Percentiles rank a stretch among this genome's conserved stretches.
Conservation (phyloP, 2,329 filamentous ascomycete genomes). For the Podosphaera xanthii region DNA sequence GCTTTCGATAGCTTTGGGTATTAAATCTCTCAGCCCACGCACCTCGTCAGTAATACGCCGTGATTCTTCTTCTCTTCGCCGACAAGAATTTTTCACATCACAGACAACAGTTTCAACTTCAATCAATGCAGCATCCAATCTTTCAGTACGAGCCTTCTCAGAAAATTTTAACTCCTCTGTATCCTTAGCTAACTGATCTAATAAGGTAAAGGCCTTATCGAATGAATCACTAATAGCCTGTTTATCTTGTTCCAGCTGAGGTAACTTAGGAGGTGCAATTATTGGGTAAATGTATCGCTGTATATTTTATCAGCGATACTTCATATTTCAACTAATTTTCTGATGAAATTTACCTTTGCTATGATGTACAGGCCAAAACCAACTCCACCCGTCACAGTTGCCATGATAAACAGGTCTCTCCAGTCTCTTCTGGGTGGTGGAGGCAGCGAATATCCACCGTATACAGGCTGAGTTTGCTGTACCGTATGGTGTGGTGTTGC, state of each 20-base stretch:
- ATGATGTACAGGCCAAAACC: slow-evolving; percentile 74
- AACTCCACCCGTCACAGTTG: slow-evolving; percentile 75
- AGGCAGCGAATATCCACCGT: slow-evolving; percentile 24
- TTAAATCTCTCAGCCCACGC: slow-evolving; percentile 54
- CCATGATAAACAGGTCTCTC: slow-evolving; percentile 99
- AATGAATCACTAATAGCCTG: slow-evolving; percentile 81
- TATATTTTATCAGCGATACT: slow-evolving; percentile 7
- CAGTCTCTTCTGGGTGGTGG: slow-evolving; percentile 64
- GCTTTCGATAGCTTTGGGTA: slow-evolving; percentile 71
- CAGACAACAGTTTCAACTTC: slow-evolving; percentile 68
- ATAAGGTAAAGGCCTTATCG: slow-evolving; percentile 68
- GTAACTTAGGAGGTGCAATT: slow-evolving; percentile 79
- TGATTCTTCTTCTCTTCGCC: slow-evolving; percentile 68
- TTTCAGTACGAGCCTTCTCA: slow-evolving; percentile 63
- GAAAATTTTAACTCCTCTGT: slow-evolving; percentile 71
- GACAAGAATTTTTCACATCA: slow-evolving; percentile 61
- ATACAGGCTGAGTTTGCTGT: slow-evolving; percentile 19
- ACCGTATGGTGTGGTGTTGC: slow-evolving; percentile 20
- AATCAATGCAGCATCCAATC: slow-evolving; percentile 55
- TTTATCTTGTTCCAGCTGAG: slow-evolving; percentile 87
- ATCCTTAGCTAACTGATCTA: slow-evolving; percentile 81
- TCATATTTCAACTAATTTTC: slow-evolving; percentile 1
- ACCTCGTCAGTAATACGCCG: slow-evolving; percentile 74
- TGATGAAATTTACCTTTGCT: slow-evolving; percentile 41
- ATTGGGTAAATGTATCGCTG: slow-evolving; percentile 80